These are phyloP conservation scores for Cardamine occulta DNA, from an alignment of 345 rosid species.

Conservation along the genomic window DNA sequence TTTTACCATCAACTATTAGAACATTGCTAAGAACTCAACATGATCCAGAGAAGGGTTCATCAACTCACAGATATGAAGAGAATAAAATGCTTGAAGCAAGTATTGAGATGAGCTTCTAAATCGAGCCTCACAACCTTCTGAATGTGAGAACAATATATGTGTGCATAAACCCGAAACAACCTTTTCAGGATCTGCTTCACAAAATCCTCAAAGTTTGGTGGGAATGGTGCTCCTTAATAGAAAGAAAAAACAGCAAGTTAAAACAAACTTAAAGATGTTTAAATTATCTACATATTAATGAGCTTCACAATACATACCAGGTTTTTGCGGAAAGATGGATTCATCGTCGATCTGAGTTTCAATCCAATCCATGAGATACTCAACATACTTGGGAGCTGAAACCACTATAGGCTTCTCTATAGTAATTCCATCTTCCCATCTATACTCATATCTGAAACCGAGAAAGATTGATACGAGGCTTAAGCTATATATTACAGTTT, in stretches of 20 bases:
- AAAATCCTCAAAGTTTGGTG: slow-evolving; percentile 74
- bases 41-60: slow-evolving; percentile 2
- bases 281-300: background rate
- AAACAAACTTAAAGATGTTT: background rate
- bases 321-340: slow-evolving; percentile 78
- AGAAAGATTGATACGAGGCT: background rate
- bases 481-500: background rate
- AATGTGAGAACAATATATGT: slow-evolving; percentile 84
- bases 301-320: slow-evolving; percentile 52
- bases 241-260: background rate
- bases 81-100: slow-evolving; percentile 91
- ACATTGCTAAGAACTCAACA: background rate
- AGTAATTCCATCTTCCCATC: slow-evolving; percentile 90
- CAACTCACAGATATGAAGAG: slow-evolving; percentile 76
- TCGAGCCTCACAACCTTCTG: slow-evolving; percentile 71
- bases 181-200: slow-evolving; percentile 80
- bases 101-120: slow-evolving; percentile 92
- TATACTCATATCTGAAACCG: slow-evolving; percentile 70
- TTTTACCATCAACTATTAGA: background rate
- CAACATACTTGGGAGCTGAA: slow-evolving; percentile 90
- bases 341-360: slow-evolving; percentile 78
- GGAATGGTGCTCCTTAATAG: slow-evolving; percentile 74
- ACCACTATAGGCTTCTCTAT: slow-evolving; percentile 80
- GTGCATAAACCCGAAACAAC: slow-evolving; percentile 87
- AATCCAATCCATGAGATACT: slow-evolving; percentile 87